Base-by-base conservation (phyloP, 441 rosid species). In the Populus trichocarpa region DNA sequence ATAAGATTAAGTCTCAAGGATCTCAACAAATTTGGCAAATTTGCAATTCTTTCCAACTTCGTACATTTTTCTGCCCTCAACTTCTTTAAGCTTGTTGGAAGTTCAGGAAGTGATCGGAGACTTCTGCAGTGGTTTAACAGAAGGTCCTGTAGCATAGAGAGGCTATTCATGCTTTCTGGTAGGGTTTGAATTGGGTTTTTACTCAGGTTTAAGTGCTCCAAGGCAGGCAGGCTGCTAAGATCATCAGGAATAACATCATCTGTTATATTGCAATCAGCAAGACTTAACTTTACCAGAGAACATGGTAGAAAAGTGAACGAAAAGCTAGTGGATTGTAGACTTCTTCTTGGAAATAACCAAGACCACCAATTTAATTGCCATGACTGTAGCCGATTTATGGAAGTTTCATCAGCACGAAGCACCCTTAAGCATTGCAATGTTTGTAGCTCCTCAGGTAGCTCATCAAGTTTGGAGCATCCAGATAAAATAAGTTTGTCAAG, bases 401-500 rank as follows among this genome's bases (percentile, higher is more conserved):
- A 46, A 1, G 73, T 12, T 30, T 78, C 76, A 81, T 81, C 81
- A 35, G 76, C 76, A 23, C 67, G 73, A 64, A 81, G 79, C 73
- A 74, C 81, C 65, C 67, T 77, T 38, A 38, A 38, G 42, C 23
- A 77, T 59, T 13, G 81, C 73, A 28, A 78, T 68, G 20, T 25
- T 74, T 32, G n/a, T 25, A 73, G 80, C 32, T 70, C 78, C 13
- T 38, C 20, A 10, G 79, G 76, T 25, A 74, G 75, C 69, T 53
- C 74, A 25, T 70, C 69, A 46, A 81, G 78, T 35, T 66, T 28
- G 9, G 72, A 74, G 78, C 84, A 81, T 28, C 81, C 84, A 23
- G 84, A 81, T 32, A 81, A 42, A 78, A 28, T 36, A 61, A 88
- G 82, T 73, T 71, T 75, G 53, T 63, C 74, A 0, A 85, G 84